Base-by-base conservation (phyloP, 106 monocot species). In the Chionographis japonica region DNA sequence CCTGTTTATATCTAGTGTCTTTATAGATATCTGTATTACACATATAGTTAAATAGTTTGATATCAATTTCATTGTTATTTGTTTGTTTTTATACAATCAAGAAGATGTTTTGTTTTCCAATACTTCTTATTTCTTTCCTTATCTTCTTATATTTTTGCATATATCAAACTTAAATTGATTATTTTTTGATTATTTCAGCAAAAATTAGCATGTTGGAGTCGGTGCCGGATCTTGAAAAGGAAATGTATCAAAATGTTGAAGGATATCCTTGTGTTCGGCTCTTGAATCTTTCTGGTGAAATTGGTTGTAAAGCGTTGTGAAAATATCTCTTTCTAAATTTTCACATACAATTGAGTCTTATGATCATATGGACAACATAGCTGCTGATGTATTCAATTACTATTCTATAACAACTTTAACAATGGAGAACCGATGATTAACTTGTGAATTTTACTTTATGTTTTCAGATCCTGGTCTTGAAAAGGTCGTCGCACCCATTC, bases 211-310 rank as follows among this genome's bases (percentile, higher is more conserved):
- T 76, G 52, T 66, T 97, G 69, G 87, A 92, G 66, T 97, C 97
- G 60, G 89, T 97, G 70, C 97, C 97, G 41, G 92, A 92, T 84
- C 89, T 97, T 69, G 75, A 85, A 84, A 92, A 77, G 72, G 87
- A 84, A 52, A 90, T 97, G 97, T 97, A 97, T 63, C 9, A 75
- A 39, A 79, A 70, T 52, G 66, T 87, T 57, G 72, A 90, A 63
- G 92, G 78, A 53, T 97, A 82, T 66, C 92, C 97, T 37, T 97
- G 97, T 66, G 97, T 97, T 51, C 72, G 92, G 27, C 89, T 97
- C 62, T 77, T 97, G 67, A 92, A 97, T 77, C 82, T 90, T 68
- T 82, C 92, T 58, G 89, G 87, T 55, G 89, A 86, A 92, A 85
- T 97, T 69, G 97, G 97, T 42, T 97, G 97, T 1, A 50, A 53